Conservation (phyloP, 1,284 basidiomycete species). For the Porphyrellus sp. region DNA sequence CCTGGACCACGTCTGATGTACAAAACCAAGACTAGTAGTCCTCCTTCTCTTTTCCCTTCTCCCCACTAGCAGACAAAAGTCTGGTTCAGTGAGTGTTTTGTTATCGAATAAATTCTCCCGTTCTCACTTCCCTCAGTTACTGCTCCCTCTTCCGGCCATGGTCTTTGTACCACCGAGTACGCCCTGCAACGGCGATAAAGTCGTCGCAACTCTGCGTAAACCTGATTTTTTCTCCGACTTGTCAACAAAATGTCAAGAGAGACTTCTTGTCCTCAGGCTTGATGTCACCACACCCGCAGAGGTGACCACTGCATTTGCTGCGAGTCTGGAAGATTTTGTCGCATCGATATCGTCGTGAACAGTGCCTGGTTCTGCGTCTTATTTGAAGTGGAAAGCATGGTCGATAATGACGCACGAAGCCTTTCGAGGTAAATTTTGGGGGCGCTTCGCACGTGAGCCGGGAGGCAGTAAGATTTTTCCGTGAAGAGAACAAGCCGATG, state of each 20-base stretch:
- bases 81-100: conserved; percentile 6
- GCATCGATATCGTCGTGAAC: conserved; percentile 44
- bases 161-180: conserved; percentile 11
- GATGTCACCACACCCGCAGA: conserved; percentile 37
- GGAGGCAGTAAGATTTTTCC: conserved; percentile 28
- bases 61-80: too few relatives aligned
- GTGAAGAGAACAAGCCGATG: conserved; percentile 23
- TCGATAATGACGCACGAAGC: conserved; percentile 22
- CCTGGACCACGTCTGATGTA: too few relatives aligned
- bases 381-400: conserved; percentile 15
- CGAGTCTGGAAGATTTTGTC: conserved; percentile 35
- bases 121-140: conserved; percentile 17
- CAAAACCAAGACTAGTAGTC: too few relatives aligned
- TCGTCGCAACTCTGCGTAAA: conserved; percentile 36
- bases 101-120: not conserved
- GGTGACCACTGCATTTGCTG: conserved; percentile 35
- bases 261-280: conserved; percentile 38
- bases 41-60: too few relatives aligned
- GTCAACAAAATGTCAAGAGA: conserved; percentile 20
- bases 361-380: conserved; percentile 32
- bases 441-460: conserved; percentile 32
- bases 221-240: conserved; percentile 30
- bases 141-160: conserved; percentile 25
- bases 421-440: conserved; percentile 40
- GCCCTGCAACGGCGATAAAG: conserved; percentile 34